Evolutionary conservation across 192 early-diverging fungal species (phyloP).

Genomic region (Backusella circina): DNA sequence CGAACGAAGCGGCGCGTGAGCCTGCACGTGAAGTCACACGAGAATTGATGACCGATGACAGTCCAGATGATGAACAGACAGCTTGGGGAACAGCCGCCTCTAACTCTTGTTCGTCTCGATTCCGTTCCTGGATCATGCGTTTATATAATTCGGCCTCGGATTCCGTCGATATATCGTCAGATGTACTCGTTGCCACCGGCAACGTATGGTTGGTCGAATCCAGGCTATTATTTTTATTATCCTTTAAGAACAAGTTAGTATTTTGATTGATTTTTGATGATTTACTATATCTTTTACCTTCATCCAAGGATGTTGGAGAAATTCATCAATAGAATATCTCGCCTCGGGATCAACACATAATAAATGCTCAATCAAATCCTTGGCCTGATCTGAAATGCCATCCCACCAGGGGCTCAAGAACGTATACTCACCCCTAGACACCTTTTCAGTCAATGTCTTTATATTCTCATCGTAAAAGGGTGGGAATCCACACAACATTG

Average conservation of each 20-base stretch:
- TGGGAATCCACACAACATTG: slow-evolving; percentile 76
- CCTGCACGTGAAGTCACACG: slow-evolving; percentile 1
- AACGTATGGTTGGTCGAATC: background rate
- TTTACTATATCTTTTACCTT: background rate
- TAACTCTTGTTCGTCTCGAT: background rate
- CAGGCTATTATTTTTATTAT: background rate
- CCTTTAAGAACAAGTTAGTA: background rate
- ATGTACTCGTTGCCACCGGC: background rate
- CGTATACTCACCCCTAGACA: slow-evolving; percentile 78
- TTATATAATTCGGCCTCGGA: slow-evolving; percentile 3
- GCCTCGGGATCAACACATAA: slow-evolving; percentile 66
- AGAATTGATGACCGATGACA: slow-evolving; percentile 8
- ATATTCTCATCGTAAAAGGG: slow-evolving; percentile 83
- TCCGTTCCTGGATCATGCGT: slow-evolving; percentile 15
- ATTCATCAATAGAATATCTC: slow-evolving; percentile 77
- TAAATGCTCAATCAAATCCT: slow-evolving; percentile 68
- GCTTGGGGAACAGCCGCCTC: slow-evolving; percentile 1
- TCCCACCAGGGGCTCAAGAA: slow-evolving; percentile 95
- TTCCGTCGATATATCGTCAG: background rate
- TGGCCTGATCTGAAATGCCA: slow-evolving; percentile 67
- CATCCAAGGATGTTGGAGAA: slow-evolving; percentile 81
- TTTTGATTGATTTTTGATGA: background rate
- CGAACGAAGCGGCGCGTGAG: slow-evolving; percentile 2
- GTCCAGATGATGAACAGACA: background rate
- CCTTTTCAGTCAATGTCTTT: slow-evolving; percentile 76